A percentile compares a stretch with the other conserved stretches of the same genome.
These are phyloP conservation scores for Erythrophleum fordii DNA, from an alignment of 306 rosid species.

Conservation along the genomic window DNA sequence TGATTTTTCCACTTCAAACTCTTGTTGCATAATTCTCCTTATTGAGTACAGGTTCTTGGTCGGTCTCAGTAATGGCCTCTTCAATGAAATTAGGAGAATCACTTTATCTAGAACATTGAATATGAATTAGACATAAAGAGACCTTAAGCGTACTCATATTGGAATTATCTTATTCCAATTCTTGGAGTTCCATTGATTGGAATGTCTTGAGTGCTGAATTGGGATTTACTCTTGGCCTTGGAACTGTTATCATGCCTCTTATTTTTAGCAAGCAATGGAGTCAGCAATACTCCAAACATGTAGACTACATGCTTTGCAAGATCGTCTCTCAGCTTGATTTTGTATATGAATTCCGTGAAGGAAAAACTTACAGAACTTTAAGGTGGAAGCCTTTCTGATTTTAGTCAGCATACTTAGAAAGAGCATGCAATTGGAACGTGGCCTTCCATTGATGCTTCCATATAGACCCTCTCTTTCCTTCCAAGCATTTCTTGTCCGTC, in stretches of 20 bases:
- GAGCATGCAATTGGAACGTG: neutral
- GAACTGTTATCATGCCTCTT: neutral
- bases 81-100: too few relatives aligned
- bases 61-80: too few relatives aligned
- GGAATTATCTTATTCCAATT: too few relatives aligned
- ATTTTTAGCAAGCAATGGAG: neutral
- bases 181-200: neutral
- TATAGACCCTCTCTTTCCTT: too few relatives aligned
- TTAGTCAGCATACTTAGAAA: neutral
- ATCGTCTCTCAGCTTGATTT: neutral
- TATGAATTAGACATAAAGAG: too few relatives aligned
- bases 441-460: too few relatives aligned
- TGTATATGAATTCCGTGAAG: neutral
- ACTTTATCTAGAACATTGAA: too few relatives aligned
- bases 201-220: neutral
- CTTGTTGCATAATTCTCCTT: neutral
- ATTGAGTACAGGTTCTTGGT: too few relatives aligned
- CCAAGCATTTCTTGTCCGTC: too few relatives aligned
- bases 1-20: neutral
- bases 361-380: neutral
- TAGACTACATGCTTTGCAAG: neutral
- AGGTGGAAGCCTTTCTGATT: neutral
- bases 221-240: slow-evolving; percentile 5
- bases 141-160: too few relatives aligned
- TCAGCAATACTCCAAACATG: neutral